Evolutionary conservation across 2,329 filamentous ascomycete genomes (phyloP).

Genomic region (Allantophomopsis cytisporea): DNA sequence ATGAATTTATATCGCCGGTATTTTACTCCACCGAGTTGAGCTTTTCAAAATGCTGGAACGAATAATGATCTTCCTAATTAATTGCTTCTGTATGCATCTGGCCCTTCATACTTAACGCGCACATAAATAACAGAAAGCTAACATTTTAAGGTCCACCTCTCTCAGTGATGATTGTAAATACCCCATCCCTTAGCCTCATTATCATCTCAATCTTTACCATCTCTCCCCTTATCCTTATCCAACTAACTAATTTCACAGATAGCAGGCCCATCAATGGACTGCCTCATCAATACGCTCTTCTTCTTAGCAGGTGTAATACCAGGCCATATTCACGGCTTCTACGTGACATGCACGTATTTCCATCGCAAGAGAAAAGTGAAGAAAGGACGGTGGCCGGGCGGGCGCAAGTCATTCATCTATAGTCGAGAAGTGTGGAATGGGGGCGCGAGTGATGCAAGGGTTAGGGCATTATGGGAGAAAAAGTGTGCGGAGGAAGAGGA

Average conservation of each 20-base stretch:
- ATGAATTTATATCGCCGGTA: no score
- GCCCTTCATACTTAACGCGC: background rate
- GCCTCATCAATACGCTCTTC: slow-evolving; percentile 11
- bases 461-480: slow-evolving; percentile 7
- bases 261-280: slow-evolving; percentile 9
- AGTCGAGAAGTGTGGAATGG: background rate
- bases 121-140: background rate
- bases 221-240: background rate
- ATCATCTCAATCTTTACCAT: background rate
- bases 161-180: slow-evolving; percentile 8
- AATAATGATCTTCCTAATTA: slow-evolving; percentile 7
- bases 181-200: background rate
- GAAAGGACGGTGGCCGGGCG: background rate
- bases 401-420: background rate
- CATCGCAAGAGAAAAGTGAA: background rate
- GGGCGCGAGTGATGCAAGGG: slow-evolving; percentile 8
- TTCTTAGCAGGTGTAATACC: slow-evolving; percentile 10
- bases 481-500: slow-evolving; percentile 1
- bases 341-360: background rate
- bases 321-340: background rate
- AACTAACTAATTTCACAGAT: slow-evolving; percentile 3
- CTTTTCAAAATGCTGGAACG: background rate
- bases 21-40: no score
- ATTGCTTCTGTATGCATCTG: slow-evolving; percentile 9
- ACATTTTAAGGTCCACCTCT: slow-evolving; percentile 9